Base-by-base conservation (phyloP, 805 yeast species). In the Spathaspora arborariae region DNA sequence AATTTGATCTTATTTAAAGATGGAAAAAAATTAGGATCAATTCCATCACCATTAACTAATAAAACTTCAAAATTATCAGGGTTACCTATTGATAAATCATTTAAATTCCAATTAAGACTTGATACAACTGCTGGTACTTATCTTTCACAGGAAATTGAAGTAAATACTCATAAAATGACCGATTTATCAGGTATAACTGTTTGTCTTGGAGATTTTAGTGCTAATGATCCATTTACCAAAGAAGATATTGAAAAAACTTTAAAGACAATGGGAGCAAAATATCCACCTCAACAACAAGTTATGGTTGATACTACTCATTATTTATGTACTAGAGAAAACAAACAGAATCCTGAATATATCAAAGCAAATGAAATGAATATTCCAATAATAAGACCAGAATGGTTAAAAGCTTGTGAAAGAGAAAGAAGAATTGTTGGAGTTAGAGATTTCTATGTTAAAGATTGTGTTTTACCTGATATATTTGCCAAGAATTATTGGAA, bases 381-480 rank as follows among this genome's bases (percentile, higher is more conserved):
- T 46, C 99, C 99, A 2, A 80, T 94, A 35, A 91, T 94, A 21
- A 79, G 96, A 63, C 98, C 99, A 0, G 97, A 94, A 63, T 94
- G 98, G 98, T 72, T 94, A 47, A 85, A 86, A 64, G 97, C 97
- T 0, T 94, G 98, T 70, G 96, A 88, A 56, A 64, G 76, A 38
- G 97, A 91, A 59, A 80, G 94, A 56, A 72, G 96, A 58, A 83
- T 94, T 46, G 96, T 91, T 38, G 97, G 98, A 21, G 99, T 94
- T 13, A 78, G 96, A 58, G 89, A 88, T 54, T 88, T 85, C 56
- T 88, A 88, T 59, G 70, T 85, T 27, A 85, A 82, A 62, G 77
- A 72, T 46, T 70, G 76, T 52, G 72, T 64, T 3, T 68, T 72
- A 51, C 76, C 75, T 2, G 75, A 70, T 49, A 67, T 72, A 5